Percentiles rank a stretch among this genome's conserved stretches.
These are phyloP conservation scores for Neurospora crassa DNA, from an alignment of 2,329 filamentous ascomycete genomes.

Conservation along the genomic window DNA sequence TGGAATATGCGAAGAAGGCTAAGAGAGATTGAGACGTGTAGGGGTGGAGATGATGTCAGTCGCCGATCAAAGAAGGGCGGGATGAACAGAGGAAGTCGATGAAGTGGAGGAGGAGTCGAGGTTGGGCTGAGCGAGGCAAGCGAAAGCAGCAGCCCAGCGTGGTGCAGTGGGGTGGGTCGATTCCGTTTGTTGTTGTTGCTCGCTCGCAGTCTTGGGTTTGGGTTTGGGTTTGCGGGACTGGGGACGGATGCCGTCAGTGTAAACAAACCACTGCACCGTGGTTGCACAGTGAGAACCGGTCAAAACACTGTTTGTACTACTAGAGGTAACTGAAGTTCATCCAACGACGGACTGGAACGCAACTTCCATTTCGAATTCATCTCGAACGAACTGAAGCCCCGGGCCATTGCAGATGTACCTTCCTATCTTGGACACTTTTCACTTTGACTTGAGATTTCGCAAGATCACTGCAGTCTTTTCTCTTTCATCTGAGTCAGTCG, in stretches of 20 bases:
- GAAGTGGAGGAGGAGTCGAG: not conserved
- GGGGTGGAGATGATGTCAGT: slow-evolving; percentile 16
- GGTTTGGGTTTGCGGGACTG: not conserved
- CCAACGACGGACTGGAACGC: not conserved
- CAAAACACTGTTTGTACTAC: not conserved
- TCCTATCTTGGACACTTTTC: not conserved
- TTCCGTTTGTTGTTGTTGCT: not conserved
- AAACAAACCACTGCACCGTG: not conserved
- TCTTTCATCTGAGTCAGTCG: not conserved
- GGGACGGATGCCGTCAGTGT: not conserved
- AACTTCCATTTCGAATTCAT: not conserved
- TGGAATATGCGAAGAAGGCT: not conserved
- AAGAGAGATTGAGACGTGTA: slow-evolving; percentile 6
- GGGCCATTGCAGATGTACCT: not conserved
- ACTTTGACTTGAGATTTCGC: not conserved
- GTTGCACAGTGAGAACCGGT: not conserved
- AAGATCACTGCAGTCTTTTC: too few relatives aligned
- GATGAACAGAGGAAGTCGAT: not conserved
- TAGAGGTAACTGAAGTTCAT: too few relatives aligned
- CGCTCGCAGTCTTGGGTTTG: not conserved
- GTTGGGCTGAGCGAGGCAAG: not conserved
- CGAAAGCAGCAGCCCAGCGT: not conserved
- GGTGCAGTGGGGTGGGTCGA: not conserved
- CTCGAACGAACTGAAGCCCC: not conserved
- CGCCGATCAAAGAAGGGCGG: slow-evolving; percentile 8